Evolutionary conservation across 805 yeast species (phyloP), one percentile per base, ranked within the genome.

Genomic region (Wickerhamomyces ciferrii): DNA sequence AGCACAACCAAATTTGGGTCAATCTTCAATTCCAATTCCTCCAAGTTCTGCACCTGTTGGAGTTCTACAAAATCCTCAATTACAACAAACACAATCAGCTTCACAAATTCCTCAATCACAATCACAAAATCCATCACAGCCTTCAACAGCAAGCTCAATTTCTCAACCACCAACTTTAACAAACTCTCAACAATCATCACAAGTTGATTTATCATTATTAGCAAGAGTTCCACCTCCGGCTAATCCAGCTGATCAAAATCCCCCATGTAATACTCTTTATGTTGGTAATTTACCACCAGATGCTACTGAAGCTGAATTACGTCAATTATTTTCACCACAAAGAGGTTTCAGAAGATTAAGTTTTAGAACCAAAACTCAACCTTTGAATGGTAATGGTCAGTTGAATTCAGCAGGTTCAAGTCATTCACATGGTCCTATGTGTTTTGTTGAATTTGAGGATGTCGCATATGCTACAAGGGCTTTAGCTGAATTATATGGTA

Each of bases 161-260:
- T 37, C 39, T 21, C 39, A 37, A 21, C 39, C 24, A 14, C 25
- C 24, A 45, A 44, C 43, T 41, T 24, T 54, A 41, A 39, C 27
- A 31, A 51, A 41, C 38, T 46, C 55, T 15, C 52, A 51, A 35
- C 50, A 48, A 18, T 48, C 62, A 0, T 67, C 74, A 7, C 74
- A 71, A 46, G 71, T 76, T 69, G 94, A 86, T 60, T 70, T 86
- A 51, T 83, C 90, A 0, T 68, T 86, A 41, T 67, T 87, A 42
- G 90, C 92, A 0, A 69, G 89, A 53, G 90, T 87, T 27, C 95
- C 94, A 14, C 90, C 92, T 5, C 96, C 95, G 7, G 96, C 96
- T 1, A 92, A 92, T 60, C 99, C 99, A 7, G 98, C 99, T 2
- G 99, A 94, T 66, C 99, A 94, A 68, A 94, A 94, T 62, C 98